Conservation (phyloP, 2,329 filamentous ascomycete genomes). For the Emmonsia crescens region DNA sequence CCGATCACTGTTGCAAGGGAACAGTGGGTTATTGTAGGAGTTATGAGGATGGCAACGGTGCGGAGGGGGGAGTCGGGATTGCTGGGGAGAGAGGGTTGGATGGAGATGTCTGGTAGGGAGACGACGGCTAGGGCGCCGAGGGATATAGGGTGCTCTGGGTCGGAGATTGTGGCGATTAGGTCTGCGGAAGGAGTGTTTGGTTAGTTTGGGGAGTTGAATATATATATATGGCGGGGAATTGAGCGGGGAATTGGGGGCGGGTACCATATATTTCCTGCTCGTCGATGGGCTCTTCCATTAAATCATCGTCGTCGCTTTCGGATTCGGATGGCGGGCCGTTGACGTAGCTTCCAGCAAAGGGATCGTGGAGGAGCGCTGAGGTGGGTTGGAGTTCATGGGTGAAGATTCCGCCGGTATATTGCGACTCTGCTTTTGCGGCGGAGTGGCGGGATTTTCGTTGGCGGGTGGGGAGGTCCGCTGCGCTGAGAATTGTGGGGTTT, state of each 20-base stretch:
- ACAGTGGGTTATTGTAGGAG: slow-evolving; percentile 94
- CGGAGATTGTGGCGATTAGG: slow-evolving; percentile 85
- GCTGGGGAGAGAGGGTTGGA: slow-evolving; percentile 55
- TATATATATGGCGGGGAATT: slow-evolving; percentile 5
- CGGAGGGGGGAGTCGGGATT: slow-evolving; percentile 50
- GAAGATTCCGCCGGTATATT: slow-evolving; percentile 36
- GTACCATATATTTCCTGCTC: slow-evolving; percentile 93
- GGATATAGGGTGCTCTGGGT: slow-evolving; percentile 92
- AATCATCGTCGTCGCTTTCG: slow-evolving; percentile 42
- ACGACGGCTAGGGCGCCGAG: slow-evolving; percentile 89
- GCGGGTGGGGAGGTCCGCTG: slow-evolving; percentile 77
- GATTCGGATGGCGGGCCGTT: slow-evolving; percentile 28
- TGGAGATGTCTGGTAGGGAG: slow-evolving; percentile 85
- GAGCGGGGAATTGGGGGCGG: not conserved
- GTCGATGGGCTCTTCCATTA: slow-evolving; percentile 72
- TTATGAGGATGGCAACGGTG: slow-evolving; percentile 77
- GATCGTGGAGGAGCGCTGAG: slow-evolving; percentile 40
- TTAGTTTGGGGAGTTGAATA: slow-evolving; percentile 25
- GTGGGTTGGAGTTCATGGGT: slow-evolving; percentile 38
- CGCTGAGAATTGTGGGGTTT: slow-evolving; percentile 85
- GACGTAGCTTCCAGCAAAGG: slow-evolving; percentile 33
- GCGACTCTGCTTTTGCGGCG: slow-evolving; percentile 32
- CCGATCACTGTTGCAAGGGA: slow-evolving; percentile 94
- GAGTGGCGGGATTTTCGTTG: slow-evolving; percentile 35
- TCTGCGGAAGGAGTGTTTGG: slow-evolving; percentile 44